These are phyloP conservation scores for Cercospora berteroae DNA, from an alignment of 2,329 filamentous ascomycete genomes.

Conservation along the genomic window DNA sequence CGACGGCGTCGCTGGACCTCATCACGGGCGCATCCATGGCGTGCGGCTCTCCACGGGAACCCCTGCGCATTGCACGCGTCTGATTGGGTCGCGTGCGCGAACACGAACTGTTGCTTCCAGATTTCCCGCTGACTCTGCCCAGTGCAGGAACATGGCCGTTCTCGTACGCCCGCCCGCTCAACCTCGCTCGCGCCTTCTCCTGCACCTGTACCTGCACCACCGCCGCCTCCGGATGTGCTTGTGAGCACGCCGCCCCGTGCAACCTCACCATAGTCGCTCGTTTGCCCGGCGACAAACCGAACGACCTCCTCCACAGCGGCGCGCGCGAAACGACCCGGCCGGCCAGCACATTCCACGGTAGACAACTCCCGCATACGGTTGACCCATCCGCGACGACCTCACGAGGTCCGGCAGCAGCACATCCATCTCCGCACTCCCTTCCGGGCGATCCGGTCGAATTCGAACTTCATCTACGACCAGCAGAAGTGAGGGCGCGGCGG, in stretches of 20 bases:
- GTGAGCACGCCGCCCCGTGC: not conserved
- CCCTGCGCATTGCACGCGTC: not conserved
- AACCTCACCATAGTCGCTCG: slow-evolving; percentile 7
- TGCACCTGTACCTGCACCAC: not conserved
- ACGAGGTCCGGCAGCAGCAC: not conserved
- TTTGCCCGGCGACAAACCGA: not conserved
- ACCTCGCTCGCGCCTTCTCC: not conserved
- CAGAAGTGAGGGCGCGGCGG: slow-evolving; percentile 2
- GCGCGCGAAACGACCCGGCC: not conserved
- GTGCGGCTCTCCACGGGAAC: not conserved
- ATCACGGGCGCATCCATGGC: not conserved
- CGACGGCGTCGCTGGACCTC: not conserved
- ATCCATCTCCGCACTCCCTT: not conserved
- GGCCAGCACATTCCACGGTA: not conserved
- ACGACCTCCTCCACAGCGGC: not conserved
- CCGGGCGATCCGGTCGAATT: not conserved
- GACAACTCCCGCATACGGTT: not conserved
- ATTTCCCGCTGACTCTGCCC: not conserved
- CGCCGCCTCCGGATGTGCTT: not conserved
- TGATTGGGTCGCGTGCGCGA: not conserved
- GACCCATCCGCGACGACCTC: not conserved
- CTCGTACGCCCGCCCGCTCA: not conserved
- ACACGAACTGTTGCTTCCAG: not conserved
- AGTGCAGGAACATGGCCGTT: not conserved
- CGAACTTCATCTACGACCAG: not conserved